phyloP scores from a whole-genome alignment of 2,329 filamentous ascomycete species.

The Verticillium albo-atrum region DNA sequence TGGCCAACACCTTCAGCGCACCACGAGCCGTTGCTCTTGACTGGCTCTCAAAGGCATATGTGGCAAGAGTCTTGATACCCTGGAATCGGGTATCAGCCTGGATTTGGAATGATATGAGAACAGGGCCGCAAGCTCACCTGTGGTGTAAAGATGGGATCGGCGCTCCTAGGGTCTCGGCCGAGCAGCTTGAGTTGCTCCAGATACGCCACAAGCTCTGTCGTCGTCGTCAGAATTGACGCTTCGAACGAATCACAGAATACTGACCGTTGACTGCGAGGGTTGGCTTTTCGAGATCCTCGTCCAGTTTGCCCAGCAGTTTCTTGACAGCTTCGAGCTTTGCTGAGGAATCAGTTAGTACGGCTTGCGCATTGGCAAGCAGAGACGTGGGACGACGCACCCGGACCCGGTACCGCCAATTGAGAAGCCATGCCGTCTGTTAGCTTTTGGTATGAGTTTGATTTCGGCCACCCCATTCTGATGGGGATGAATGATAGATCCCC shows the following conservation, averaged over 20 bases:
- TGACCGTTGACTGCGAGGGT: conserved; percentile 38
- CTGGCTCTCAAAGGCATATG: conserved; percentile 67
- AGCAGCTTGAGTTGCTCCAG: conserved; percentile 72
- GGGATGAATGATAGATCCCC: background rate
- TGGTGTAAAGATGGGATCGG: conserved; percentile 80
- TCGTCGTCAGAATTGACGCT: conserved; percentile 7
- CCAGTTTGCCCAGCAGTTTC: conserved; percentile 57
- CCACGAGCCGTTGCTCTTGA: conserved; percentile 64
- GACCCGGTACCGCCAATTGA: background rate
- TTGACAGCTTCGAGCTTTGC: conserved; percentile 66
- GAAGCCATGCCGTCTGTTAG: background rate
- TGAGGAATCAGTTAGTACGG: conserved; percentile 25
- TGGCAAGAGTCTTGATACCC: conserved; percentile 70
- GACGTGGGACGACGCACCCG: background rate
- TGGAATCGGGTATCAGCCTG: conserved; percentile 28
- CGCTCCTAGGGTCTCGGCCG: conserved; percentile 66
- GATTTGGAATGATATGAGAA: background rate
- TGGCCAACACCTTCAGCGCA: conserved; percentile 78
- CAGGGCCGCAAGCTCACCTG: conserved; percentile 44
- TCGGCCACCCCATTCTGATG: background rate
- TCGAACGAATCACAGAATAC: background rate
- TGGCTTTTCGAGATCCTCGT: conserved; percentile 55
- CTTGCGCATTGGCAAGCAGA: conserved; percentile 5
- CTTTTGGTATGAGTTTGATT: background rate
- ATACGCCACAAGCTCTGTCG: conserved; percentile 55